Conservation (phyloP, 805 yeast species). For the Candida coquimbonensis region DNA sequence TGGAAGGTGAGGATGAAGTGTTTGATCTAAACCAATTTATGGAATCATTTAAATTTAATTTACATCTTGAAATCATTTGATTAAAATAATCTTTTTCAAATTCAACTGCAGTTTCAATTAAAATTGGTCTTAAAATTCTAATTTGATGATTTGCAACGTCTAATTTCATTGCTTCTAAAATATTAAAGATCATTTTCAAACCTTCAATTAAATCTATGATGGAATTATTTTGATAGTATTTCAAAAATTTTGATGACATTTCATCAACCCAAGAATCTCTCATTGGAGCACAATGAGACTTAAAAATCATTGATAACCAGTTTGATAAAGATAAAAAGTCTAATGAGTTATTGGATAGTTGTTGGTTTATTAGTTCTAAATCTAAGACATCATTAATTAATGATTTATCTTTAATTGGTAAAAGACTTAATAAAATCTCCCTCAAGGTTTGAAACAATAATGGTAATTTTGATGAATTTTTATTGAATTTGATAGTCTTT, state of each 20-base stretch:
- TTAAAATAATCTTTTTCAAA: slow-evolving; percentile 79
- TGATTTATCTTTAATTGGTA: slow-evolving; percentile 70
- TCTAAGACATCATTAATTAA: slow-evolving; percentile 69
- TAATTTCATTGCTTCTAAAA: slow-evolving; percentile 88
- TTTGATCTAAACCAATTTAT: slow-evolving; percentile 17
- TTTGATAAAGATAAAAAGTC: slow-evolving; percentile 63
- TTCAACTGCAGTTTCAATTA: slow-evolving; percentile 80
- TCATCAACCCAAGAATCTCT: slow-evolving; percentile 84
- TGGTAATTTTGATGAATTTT: slow-evolving; percentile 35
- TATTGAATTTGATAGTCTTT: slow-evolving; percentile 17
- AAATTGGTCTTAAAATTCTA: slow-evolving; percentile 72
- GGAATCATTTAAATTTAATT: slow-evolving; percentile 23
- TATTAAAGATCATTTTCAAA: slow-evolving; percentile 66
- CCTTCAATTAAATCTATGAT: slow-evolving; percentile 60
- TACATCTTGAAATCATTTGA: slow-evolving; percentile 53
- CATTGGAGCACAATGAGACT: slow-evolving; percentile 94
- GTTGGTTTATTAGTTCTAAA: slow-evolving; percentile 69
- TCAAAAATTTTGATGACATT: slow-evolving; percentile 45
- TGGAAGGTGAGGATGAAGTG: slow-evolving; percentile 24
- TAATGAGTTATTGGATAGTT: slow-evolving; percentile 60
- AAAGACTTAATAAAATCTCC: slow-evolving; percentile 64
- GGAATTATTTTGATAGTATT: slow-evolving; percentile 28
- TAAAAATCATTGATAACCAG: slow-evolving; percentile 73
- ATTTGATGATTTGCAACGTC: slow-evolving; percentile 96
- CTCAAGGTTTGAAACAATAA: slow-evolving; percentile 70